Conservation (phyloP, 1,284 basidiomycete species). For the Ganoderma boninense region DNA sequence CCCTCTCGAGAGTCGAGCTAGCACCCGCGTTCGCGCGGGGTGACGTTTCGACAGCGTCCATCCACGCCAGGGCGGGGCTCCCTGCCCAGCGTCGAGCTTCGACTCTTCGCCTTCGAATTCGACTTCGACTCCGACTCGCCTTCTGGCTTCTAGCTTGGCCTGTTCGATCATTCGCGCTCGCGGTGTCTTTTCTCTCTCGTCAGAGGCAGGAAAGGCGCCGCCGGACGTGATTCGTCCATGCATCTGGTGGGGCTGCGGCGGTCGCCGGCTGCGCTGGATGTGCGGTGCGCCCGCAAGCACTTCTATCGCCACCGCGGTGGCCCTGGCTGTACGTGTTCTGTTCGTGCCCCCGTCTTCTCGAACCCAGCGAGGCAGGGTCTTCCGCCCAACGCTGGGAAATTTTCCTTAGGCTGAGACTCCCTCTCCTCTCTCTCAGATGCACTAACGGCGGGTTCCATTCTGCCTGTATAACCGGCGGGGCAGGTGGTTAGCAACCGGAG, state of each 20-base stretch:
- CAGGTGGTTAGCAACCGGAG: slow-evolving; percentile 9
- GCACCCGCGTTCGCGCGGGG: neutral
- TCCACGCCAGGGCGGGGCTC: neutral
- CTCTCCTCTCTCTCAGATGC: neutral
- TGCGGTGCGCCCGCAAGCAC: neutral
- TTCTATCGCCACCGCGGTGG: slow-evolving; percentile 1
- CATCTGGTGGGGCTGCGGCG: neutral
- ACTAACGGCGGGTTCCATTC: neutral
- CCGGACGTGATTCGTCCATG: neutral
- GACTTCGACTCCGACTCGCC: too few species aligned
- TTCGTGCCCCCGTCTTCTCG: neutral
- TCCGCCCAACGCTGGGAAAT: neutral
- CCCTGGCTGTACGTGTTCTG: neutral
- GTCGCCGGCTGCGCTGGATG: neutral
- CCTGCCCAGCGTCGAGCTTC: neutral
- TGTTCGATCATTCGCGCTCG: slow-evolving; percentile 6
- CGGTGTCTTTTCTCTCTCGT: neutral
- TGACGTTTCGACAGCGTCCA: neutral
- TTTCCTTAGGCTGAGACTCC: neutral
- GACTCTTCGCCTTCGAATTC: too few species aligned
- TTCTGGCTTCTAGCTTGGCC: slow-evolving; percentile 3
- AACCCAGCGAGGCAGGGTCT: neutral
- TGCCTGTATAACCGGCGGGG: neutral
- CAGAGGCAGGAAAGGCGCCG: neutral
- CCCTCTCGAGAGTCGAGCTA: too few species aligned